A percentile compares a stretch with the other conserved stretches of the same genome.
phyloP scores from a whole-genome alignment of 768 basidiomycete genomes.

The Strobilomyces confusus region DNA sequence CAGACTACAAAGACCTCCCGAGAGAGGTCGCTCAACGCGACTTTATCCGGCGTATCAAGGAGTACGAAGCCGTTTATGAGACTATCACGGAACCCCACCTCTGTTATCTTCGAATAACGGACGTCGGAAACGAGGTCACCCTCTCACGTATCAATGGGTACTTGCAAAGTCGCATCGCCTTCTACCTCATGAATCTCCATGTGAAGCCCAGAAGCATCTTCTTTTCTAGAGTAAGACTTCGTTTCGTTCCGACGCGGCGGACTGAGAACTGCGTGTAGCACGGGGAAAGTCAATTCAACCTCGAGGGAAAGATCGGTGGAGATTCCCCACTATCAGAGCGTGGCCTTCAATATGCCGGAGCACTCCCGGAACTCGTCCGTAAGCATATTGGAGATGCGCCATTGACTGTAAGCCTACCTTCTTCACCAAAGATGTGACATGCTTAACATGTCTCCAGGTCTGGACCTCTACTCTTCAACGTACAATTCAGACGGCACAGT shows the following conservation, averaged over 20 bases:
- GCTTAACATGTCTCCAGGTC: constrained; percentile 48
- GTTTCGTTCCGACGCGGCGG: not conserved
- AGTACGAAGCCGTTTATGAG: constrained; percentile 95
- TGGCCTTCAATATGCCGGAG: constrained; percentile 80
- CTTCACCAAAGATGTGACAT: not conserved
- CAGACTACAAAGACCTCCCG: constrained; percentile 91
- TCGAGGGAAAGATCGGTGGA: constrained; percentile 97
- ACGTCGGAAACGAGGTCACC: constrained; percentile 88
- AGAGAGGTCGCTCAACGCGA: constrained; percentile 83
- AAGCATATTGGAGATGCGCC: constrained; percentile 89
- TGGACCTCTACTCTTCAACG: constrained; percentile 98
- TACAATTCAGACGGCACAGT: constrained; percentile 85
- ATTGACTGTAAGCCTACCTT: constrained; percentile 58
- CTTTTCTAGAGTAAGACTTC: constrained; percentile 76
- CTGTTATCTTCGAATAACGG: constrained; percentile 86
- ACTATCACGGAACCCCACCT: constrained; percentile 89
- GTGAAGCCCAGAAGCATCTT: constrained; percentile 96
- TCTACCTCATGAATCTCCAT: constrained; percentile 98
- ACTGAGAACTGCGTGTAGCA: constrained; percentile 52
- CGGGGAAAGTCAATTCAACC: constrained; percentile 95
- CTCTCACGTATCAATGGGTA: constrained; percentile 90
- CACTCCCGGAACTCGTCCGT: constrained; percentile 81
- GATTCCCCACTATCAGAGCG: constrained; percentile 83
- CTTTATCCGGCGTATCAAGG: constrained; percentile 85
- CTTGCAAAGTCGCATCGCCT: constrained; percentile 93